Conservation (phyloP, 2,329 filamentous ascomycete genomes). For the Coniochaeta prunicola region DNA sequence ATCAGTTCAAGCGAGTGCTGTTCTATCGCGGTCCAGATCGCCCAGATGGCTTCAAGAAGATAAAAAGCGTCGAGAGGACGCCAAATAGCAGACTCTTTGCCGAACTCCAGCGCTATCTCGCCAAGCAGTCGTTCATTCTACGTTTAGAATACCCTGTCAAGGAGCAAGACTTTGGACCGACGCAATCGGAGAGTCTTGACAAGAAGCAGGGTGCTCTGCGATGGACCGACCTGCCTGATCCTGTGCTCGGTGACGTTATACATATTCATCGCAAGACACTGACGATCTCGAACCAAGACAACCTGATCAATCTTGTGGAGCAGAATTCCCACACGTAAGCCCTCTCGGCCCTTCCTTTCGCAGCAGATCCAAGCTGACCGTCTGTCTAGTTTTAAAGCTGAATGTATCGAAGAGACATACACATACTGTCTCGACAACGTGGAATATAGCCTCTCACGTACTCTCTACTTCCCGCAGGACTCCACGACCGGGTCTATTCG, state of each 20-base stretch:
- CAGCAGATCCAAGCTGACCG: neutral
- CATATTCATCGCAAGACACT: constrained; percentile 43
- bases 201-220: constrained; percentile 38
- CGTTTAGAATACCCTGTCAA: constrained; percentile 48
- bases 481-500: constrained; percentile 15
- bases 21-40: constrained; percentile 27
- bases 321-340: constrained; percentile 47
- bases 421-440: constrained; percentile 46
- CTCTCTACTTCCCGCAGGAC: constrained; percentile 29
- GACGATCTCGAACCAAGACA: constrained; percentile 46
- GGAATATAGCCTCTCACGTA: constrained; percentile 44
- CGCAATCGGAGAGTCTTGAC: constrained; percentile 23
- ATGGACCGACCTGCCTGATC: constrained; percentile 56
- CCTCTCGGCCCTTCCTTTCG: neutral
- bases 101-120: constrained; percentile 46
- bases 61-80: constrained; percentile 21
- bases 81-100: constrained; percentile 34
- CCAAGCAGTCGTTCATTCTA: constrained; percentile 49
- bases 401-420: constrained; percentile 46
- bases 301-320: constrained; percentile 37
- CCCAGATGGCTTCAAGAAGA: constrained; percentile 8
- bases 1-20: constrained; percentile 41
- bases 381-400: constrained; percentile 38
- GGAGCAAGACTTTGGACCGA: constrained; percentile 22
- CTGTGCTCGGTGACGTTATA: constrained; percentile 34